Evolutionary conservation across 257 asterid genomes (phyloP), one percentile per base, ranked within the genome.

Genomic region (Capsicum chinense): DNA sequence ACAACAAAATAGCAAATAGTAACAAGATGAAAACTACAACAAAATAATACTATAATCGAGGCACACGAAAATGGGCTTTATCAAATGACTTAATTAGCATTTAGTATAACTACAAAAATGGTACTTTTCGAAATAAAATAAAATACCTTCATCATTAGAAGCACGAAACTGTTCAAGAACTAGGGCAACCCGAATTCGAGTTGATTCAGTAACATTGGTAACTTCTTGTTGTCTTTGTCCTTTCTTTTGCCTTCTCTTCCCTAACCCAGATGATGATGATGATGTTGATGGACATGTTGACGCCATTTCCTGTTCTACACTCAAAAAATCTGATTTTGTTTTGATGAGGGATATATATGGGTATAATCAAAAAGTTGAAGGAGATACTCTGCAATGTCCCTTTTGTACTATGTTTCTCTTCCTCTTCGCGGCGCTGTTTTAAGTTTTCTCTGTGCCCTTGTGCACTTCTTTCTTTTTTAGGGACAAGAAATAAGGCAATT

Each of bases 81-180:
- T 60, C 6, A 50, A 74, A 66, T 66, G 48, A 13, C 73, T 10
- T 70, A 42, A 11, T 6, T 37, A 56, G 39, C 42, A 42, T 59
- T 56, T 5, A 52, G 84, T 10, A 7, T 15, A 48, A 19, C 56
- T 17, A 37, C 15, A 66, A 35, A 13, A 67, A 6, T 16, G n/a
- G 50, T 67, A 7, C 3, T 13, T 63, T 67, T 57, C 59, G 33
- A 56, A 42, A 35, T 44, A 5, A 64, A 11, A 52, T 42, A 8
- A 67, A 74, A 85, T 74, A 94, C 98, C 96, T 66, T 85, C 86
- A 16, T 87, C 93, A 26, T 87, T 79, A 48, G 98, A 93, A n/a
- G 47, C 81, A 15, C 79, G 85, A 73, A 94, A 93, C 78, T 88
- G 83, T 62, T 92, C 92, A n/a, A 94, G 94, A 88, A 88, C 84